Conservation (phyloP, 805 yeast species). For the Saccharomycopsis malanga region DNA sequence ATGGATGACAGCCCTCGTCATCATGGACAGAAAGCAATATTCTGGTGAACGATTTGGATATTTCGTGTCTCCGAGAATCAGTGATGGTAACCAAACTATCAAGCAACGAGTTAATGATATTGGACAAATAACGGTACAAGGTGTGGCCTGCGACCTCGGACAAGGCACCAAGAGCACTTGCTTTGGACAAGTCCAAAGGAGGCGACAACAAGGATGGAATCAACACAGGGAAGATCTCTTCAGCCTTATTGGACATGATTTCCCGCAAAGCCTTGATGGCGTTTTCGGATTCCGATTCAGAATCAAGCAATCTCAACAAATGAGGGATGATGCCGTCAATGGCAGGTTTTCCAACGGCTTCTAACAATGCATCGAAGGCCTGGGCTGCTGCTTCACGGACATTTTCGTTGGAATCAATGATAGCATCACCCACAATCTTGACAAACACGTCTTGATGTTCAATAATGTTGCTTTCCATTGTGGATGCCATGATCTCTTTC, state of each 20-base stretch:
- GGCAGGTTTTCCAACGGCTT: constrained; percentile 72
- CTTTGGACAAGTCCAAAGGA: constrained; percentile 79
- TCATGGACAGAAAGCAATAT: constrained; percentile 68
- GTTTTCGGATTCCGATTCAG: constrained; percentile 50
- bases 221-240: constrained; percentile 87
- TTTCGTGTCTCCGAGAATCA: constrained; percentile 29
- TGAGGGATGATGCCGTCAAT: constrained; percentile 86
- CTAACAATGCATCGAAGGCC: constrained; percentile 84
- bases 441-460: constrained; percentile 66
- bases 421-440: constrained; percentile 66
- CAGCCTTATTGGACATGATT: constrained; percentile 84
- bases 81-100: constrained; percentile 41
- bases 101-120: constrained; percentile 69
- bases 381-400: constrained; percentile 90
- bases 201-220: constrained; percentile 76
- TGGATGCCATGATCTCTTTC: constrained; percentile 73
- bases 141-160: constrained; percentile 89
- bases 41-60: constrained; percentile 53
- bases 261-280: constrained; percentile 88
- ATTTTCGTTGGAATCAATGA: constrained; percentile 61
- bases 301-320: constrained; percentile 59
- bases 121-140: constrained; percentile 60
- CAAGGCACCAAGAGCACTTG: constrained; percentile 78
- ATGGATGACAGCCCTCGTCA: constrained; percentile 75
- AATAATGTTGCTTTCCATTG: constrained; percentile 51